phyloP scores from a whole-genome alignment of 2,329 filamentous ascomycete genomes.

The Epichloe bromicola region DNA sequence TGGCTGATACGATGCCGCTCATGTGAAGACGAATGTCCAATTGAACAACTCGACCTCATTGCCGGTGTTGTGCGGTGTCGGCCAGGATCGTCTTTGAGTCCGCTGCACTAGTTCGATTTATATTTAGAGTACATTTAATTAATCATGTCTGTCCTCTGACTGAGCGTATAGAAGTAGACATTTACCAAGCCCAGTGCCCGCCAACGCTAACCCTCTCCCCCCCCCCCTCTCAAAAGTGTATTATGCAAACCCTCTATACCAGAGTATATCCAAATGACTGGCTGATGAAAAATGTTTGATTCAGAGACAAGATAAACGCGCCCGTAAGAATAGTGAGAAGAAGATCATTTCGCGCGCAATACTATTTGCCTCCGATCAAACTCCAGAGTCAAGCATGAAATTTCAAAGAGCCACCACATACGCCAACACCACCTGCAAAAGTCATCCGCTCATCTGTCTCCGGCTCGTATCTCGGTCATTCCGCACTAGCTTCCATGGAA shows the following conservation, averaged over 20 bases:
- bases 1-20: neutral
- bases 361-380: neutral
- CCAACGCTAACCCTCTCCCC: neutral
- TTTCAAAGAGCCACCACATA: neutral
- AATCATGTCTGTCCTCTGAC: conserved; percentile 1
- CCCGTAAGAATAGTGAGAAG: neutral
- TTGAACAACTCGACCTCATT: too few species aligned
- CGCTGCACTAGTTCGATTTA: neutral
- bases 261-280: neutral
- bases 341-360: neutral
- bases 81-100: neutral
- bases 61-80: too few species aligned
- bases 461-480: too few species aligned
- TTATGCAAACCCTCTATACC: neutral
- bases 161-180: neutral
- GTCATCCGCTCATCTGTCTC: too few species aligned
- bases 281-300: neutral
- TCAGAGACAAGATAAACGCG: neutral
- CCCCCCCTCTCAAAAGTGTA: neutral
- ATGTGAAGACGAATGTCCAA: neutral
- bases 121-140: neutral
- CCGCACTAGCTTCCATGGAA: too few species aligned
- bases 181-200: neutral
- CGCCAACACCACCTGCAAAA: neutral
- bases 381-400: neutral